Evolutionary conservation across 768 basidiomycete genomes (phyloP).

Genomic region (Trametes sanguinea): DNA sequence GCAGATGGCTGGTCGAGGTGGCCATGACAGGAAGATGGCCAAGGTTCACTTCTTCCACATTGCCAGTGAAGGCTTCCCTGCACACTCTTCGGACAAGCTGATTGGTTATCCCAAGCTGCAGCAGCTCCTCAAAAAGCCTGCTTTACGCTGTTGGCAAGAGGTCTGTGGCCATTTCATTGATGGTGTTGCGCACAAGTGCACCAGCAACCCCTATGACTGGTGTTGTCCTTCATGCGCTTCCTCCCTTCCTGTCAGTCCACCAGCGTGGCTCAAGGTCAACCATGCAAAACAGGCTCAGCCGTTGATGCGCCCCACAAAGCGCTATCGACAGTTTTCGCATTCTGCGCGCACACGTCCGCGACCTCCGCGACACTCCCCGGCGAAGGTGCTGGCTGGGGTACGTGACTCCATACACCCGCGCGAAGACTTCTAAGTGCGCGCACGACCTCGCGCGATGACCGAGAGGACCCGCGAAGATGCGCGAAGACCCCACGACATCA

Average conservation of each 20-base stretch:
- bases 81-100: not conserved
- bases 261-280: not conserved
- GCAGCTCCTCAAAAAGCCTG: not conserved
- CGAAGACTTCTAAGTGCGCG: too few relatives aligned
- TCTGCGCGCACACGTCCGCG: too few relatives aligned
- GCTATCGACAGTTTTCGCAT: too few relatives aligned
- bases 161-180: not conserved
- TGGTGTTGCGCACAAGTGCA: not conserved
- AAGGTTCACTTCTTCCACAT: not conserved
- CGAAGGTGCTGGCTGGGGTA: too few relatives aligned
- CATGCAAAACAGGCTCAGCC: too few relatives aligned
- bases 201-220: not conserved
- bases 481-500: too few relatives aligned
- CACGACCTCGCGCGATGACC: too few relatives aligned
- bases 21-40: not conserved
- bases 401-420: too few relatives aligned
- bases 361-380: too few relatives aligned
- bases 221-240: not conserved
- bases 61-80: not conserved
- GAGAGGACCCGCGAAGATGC: too few relatives aligned
- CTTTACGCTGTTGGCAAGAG: not conserved
- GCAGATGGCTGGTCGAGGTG: constrained; percentile 4
- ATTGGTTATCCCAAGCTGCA: constrained; percentile 9
- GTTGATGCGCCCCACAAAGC: too few relatives aligned
- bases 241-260: not conserved